phyloP scores from a whole-genome alignment of 225 moss, liverwort and hornwort genomes.

The Marchantia polymorpha region DNA sequence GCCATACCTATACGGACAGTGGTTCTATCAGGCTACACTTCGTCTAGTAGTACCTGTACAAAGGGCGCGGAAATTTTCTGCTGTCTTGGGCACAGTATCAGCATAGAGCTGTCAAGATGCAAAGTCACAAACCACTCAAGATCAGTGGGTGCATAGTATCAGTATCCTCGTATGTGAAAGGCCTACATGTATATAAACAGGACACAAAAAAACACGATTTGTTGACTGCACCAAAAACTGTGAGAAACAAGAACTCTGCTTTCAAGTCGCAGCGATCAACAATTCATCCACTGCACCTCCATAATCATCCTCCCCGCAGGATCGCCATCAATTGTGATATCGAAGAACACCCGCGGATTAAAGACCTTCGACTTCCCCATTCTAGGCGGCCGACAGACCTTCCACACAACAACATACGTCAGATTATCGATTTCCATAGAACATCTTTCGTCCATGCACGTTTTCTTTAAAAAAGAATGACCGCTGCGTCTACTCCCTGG shows the following conservation, averaged over 20 bases:
- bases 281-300: conserved; percentile 24
- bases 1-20: background rate
- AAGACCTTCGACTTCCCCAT: conserved; percentile 19
- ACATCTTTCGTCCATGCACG: background rate
- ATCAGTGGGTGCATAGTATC: too few relatives aligned
- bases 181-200: too few relatives aligned
- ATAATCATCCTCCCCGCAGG: conserved; percentile 60
- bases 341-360: conserved; percentile 51
- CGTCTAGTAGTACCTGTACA: conserved; percentile 59
- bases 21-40: background rate
- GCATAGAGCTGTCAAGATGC: conserved; percentile 52
- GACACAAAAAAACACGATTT: too few relatives aligned
- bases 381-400: conserved; percentile 1
- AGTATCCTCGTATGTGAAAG: too few relatives aligned
- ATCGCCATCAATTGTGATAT: conserved; percentile 58
- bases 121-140: background rate
- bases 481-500: too few relatives aligned
- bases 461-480: background rate
- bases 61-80: conserved; percentile 78
- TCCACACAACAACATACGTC: background rate
- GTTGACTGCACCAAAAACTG: too few relatives aligned
- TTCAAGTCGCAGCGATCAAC: background rate
- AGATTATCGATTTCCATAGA: background rate
- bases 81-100: conserved; percentile 65
- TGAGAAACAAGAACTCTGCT: background rate